Evolutionary conservation across 371 early-diverging fungal genomes (phyloP).

Genomic region (Zancudomyces culisetae): DNA sequence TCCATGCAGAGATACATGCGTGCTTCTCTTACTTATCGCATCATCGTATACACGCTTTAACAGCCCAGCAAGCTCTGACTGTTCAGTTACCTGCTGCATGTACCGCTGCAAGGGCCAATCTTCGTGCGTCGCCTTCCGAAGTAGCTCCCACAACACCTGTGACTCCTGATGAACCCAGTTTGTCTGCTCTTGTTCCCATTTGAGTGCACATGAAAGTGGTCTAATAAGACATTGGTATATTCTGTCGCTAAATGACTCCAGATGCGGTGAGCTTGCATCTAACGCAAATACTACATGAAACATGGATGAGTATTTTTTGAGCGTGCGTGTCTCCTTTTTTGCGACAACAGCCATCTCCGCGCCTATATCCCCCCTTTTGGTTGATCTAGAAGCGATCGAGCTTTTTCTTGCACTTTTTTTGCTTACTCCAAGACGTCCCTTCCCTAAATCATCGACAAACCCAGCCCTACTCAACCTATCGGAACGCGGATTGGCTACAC

Average conservation of each 20-base stretch:
- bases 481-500: not conserved
- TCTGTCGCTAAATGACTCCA: slow-evolving; percentile 11
- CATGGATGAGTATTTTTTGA: slow-evolving; percentile 10
- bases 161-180: slow-evolving; percentile 21
- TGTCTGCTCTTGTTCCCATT: slow-evolving; percentile 19
- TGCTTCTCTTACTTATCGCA: slow-evolving; percentile 11
- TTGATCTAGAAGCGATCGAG: not conserved
- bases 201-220: slow-evolving; percentile 20
- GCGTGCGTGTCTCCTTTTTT: not conserved
- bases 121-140: slow-evolving; percentile 12
- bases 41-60: slow-evolving; percentile 17
- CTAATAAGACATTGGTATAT: slow-evolving; percentile 15
- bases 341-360: too few relatives aligned
- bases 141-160: slow-evolving; percentile 13
- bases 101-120: slow-evolving; percentile 7
- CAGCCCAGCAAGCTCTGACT: slow-evolving; percentile 11
- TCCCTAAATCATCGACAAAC: too few relatives aligned
- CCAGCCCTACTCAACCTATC: not conserved
- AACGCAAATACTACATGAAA: slow-evolving; percentile 22
- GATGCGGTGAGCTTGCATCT: slow-evolving; percentile 5
- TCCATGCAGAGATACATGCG: slow-evolving; percentile 14
- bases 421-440: not conserved
- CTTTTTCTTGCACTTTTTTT: not conserved
- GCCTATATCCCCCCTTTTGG: not conserved
- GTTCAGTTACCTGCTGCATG: slow-evolving; percentile 7